phyloP scores from a whole-genome alignment of 305 asterid genomes.

The Fraxinus sp. region DNA sequence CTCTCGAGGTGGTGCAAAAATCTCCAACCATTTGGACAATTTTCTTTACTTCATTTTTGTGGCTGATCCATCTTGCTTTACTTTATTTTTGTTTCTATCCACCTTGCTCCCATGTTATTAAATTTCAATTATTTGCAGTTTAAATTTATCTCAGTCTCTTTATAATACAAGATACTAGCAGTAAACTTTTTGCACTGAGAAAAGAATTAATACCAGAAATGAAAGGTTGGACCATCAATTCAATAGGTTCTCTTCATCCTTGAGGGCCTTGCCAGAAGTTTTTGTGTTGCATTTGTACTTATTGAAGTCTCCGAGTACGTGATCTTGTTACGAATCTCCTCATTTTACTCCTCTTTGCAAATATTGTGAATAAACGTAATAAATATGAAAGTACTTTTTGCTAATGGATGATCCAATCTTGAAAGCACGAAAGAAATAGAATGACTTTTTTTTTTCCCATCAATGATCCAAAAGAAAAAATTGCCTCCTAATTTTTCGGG shows the following conservation, averaged over 20 bases:
- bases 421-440: background rate
- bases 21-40: background rate
- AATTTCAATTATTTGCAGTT: background rate
- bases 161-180: background rate
- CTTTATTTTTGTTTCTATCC: background rate
- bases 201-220: background rate
- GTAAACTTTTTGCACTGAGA: background rate
- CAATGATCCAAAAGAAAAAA: background rate
- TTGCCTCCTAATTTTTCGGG: background rate
- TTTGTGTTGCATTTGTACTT: background rate
- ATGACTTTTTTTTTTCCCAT: background rate
- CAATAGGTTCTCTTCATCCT: background rate
- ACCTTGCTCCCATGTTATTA: background rate
- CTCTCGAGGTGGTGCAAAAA: conserved; percentile 22
- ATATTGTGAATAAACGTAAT: background rate
- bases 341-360: background rate
- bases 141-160: background rate
- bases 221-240: background rate
- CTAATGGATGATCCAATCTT: background rate
- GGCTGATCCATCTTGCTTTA: background rate
- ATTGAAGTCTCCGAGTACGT: background rate
- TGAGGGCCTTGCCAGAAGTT: background rate
- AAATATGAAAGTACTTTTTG: background rate
- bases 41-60: conserved; percentile 2
- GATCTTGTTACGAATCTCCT: background rate